These are phyloP conservation scores for Podila clonocystis DNA, from an alignment of 192 early-diverging fungal genomes.

Conservation along the genomic window DNA sequence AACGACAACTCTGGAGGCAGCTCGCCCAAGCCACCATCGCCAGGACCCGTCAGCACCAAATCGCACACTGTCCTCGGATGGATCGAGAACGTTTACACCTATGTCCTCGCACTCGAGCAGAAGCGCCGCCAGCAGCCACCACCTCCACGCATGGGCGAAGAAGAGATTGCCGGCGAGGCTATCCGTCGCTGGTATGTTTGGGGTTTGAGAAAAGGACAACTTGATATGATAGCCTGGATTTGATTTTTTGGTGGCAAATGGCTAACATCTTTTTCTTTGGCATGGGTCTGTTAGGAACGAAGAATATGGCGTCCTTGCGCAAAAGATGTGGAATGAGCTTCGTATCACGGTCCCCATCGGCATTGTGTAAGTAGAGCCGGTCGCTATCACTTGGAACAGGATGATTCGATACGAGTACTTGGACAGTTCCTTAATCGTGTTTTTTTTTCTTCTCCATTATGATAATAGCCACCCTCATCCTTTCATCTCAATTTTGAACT, in stretches of 20 bases:
- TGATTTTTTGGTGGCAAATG: too few species aligned
- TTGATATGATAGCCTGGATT: too few species aligned
- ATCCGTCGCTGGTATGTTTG: slow-evolving; percentile 47
- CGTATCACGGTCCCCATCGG: slow-evolving; percentile 66
- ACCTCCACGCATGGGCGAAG: slow-evolving; percentile 59
- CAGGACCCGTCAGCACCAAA: slow-evolving; percentile 59
- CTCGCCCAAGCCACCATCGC: slow-evolving; percentile 45
- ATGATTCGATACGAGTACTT: not conserved
- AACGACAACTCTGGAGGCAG: slow-evolving; percentile 19
- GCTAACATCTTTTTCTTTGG: not conserved
- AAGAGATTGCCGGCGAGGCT: slow-evolving; percentile 60
- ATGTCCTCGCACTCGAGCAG: slow-evolving; percentile 86
- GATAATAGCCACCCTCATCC: slow-evolving; percentile 78
- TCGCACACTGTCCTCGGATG: slow-evolving; percentile 66
- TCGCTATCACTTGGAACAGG: not conserved
- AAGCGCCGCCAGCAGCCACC: slow-evolving; percentile 76
- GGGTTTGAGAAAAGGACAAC: too few species aligned
- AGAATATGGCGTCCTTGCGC: slow-evolving; percentile 56
- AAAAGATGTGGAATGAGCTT: slow-evolving; percentile 72
- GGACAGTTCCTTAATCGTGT: not conserved
- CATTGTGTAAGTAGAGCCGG: slow-evolving; percentile 56
- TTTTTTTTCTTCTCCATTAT: not conserved
- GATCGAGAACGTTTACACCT: slow-evolving; percentile 84
- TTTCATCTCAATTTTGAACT: slow-evolving; percentile 85
- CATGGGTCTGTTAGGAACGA: slow-evolving; percentile 43